These are phyloP conservation scores for Dictyophora rubrovolvata DNA, from an alignment of 768 basidiomycete species.

Conservation along the genomic window DNA sequence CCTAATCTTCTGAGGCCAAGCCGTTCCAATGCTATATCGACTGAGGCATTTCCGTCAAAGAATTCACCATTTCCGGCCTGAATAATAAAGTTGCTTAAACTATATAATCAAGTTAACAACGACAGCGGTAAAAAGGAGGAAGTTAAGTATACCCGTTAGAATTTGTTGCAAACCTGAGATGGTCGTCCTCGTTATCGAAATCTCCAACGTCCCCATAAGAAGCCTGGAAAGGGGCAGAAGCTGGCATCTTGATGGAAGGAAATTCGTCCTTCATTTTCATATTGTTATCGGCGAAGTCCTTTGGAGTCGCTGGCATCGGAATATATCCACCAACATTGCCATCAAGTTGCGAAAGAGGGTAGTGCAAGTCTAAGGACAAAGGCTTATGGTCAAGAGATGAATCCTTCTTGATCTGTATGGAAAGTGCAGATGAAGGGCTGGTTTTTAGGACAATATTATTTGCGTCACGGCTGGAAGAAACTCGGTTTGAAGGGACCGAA, in stretches of 20 bases:
- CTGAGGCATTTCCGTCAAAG: constrained; percentile 49
- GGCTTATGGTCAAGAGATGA: constrained; percentile 20
- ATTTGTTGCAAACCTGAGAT: neutral
- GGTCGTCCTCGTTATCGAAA: constrained; percentile 27
- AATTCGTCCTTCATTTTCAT: too few relatives aligned
- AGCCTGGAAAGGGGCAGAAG: neutral
- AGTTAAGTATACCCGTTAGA: neutral
- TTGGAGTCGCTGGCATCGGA: too few relatives aligned
- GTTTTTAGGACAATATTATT: neutral
- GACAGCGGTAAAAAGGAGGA: neutral
- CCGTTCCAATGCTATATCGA: constrained; percentile 45
- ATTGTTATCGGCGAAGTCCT: too few relatives aligned
- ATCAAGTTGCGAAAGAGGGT: neutral
- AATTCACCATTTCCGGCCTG: constrained; percentile 46
- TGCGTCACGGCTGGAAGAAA: constrained; percentile 3
- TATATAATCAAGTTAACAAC: constrained; percentile 14
- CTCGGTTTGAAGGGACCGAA: constrained; percentile 13
- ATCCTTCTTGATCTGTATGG: constrained; percentile 21
- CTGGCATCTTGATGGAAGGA: neutral
- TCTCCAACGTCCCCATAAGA: neutral
- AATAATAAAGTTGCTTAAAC: constrained; percentile 44
- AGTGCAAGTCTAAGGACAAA: constrained; percentile 8
- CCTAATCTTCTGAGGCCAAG: constrained; percentile 41
- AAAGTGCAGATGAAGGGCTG: neutral
- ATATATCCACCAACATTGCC: too few relatives aligned